Evolutionary conservation across 31 red algal species (phyloP).

Genomic region (Bonnemaisonia californica): DNA sequence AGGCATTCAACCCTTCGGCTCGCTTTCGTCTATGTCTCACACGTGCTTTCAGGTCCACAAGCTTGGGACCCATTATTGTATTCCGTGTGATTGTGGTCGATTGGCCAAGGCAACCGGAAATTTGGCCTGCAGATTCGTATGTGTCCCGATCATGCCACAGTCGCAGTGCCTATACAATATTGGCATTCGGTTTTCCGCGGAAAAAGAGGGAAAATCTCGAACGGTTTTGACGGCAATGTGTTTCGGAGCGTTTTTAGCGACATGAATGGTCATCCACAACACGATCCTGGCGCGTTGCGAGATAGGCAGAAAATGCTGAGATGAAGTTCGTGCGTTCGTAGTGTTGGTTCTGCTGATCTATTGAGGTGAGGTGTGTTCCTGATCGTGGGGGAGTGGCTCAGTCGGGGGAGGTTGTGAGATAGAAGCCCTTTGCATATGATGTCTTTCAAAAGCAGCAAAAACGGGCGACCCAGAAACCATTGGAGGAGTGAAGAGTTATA

Average conservation of each 20-base stretch:
- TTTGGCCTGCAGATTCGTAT: neutral
- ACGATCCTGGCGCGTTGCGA: neutral
- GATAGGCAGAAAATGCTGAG: constrained; percentile 20
- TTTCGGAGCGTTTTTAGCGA: constrained; percentile 2
- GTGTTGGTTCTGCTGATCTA: neutral
- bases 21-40: neutral
- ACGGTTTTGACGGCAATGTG: constrained; percentile 7
- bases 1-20: constrained; percentile 3
- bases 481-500: neutral
- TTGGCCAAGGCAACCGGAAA: neutral
- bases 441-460: constrained; percentile 22
- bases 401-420: no score
- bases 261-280: neutral
- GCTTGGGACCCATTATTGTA: constrained; percentile 7
- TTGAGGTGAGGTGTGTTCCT: neutral
- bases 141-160: constrained; percentile 1
- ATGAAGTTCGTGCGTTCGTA: neutral
- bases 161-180: neutral
- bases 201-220: constrained; percentile 21
- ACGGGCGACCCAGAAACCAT: constrained; percentile 25
- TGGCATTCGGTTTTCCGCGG: neutral
- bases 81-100: constrained; percentile 17
- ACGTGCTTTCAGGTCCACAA: constrained; percentile 6
- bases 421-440: neutral
- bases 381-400: neutral